phyloP scores from a whole-genome alignment of 495 filamentous ascomycete species.

The Hyaloscypha variabilis region DNA sequence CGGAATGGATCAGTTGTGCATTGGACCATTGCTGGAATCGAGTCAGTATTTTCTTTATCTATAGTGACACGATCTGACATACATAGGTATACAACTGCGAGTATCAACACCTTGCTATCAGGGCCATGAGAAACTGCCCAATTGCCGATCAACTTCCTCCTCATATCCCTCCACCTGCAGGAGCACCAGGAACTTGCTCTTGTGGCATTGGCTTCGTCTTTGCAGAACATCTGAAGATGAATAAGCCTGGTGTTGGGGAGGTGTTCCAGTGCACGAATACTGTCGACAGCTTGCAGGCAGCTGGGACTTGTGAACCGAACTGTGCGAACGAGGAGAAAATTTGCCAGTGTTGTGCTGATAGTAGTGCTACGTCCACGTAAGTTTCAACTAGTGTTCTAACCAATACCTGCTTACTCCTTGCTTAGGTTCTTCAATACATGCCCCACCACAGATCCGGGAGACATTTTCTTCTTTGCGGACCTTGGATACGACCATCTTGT shows the following conservation, averaged over 20 bases:
- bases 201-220: slow-evolving; percentile 8
- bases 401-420: background rate
- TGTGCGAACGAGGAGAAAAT: background rate
- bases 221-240: background rate
- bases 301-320: background rate
- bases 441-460: background rate
- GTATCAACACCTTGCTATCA: slow-evolving; percentile 4
- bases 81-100: slow-evolving; percentile 5
- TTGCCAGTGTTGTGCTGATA: background rate
- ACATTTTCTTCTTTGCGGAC: background rate
- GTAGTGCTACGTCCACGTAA: slow-evolving; percentile 11
- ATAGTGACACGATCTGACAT: background rate
- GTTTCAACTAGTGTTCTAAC: background rate
- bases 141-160: background rate
- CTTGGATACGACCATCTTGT: background rate
- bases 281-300: background rate
- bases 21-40: background rate
- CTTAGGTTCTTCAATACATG: slow-evolving; percentile 9
- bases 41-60: background rate
- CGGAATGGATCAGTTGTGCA: background rate
- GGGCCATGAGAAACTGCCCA: background rate
- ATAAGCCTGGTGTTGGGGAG: background rate
- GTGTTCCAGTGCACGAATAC: background rate
- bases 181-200: background rate
- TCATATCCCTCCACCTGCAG: background rate